Conservation (phyloP, 306 rosid species). For the Parietaria judaica region DNA sequence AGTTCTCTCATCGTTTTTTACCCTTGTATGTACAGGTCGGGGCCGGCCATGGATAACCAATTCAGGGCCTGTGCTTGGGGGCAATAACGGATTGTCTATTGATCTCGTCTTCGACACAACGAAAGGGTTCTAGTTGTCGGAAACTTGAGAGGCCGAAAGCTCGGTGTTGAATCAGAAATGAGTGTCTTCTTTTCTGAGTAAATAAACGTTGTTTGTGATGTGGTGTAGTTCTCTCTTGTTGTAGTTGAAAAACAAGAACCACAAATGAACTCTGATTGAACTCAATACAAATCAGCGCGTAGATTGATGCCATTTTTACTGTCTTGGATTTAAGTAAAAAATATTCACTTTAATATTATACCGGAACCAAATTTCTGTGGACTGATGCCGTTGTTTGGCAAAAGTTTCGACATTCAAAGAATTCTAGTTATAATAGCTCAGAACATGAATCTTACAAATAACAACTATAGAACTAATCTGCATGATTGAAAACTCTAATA, state of each 20-base stretch:
- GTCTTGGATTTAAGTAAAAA: too few relatives aligned
- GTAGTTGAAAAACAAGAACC: constrained; percentile 24
- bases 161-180: constrained; percentile 23
- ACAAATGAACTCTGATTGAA: constrained; percentile 23
- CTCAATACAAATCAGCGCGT: constrained; percentile 21
- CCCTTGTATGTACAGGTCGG: constrained; percentile 6
- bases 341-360: too few relatives aligned
- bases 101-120: constrained; percentile 9
- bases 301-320: constrained; percentile 17
- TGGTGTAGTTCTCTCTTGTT: constrained; percentile 19
- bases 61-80: constrained; percentile 95
- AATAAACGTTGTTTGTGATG: constrained; percentile 35
- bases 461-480: too few relatives aligned
- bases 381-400: not conserved
- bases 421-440: too few relatives aligned
- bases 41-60: constrained; percentile 20
- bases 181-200: constrained; percentile 29
- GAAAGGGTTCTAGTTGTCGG: constrained; percentile 20
- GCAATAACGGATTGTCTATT: constrained; percentile 38
- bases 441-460: too few relatives aligned
- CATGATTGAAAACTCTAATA: too few relatives aligned
- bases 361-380: not conserved
- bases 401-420: too few relatives aligned
- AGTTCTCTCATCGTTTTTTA: not conserved
- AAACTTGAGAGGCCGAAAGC: constrained; percentile 33